Evolutionary conservation across 1,284 basidiomycete species (phyloP).

Genomic region (Coniferiporia weirii): DNA sequence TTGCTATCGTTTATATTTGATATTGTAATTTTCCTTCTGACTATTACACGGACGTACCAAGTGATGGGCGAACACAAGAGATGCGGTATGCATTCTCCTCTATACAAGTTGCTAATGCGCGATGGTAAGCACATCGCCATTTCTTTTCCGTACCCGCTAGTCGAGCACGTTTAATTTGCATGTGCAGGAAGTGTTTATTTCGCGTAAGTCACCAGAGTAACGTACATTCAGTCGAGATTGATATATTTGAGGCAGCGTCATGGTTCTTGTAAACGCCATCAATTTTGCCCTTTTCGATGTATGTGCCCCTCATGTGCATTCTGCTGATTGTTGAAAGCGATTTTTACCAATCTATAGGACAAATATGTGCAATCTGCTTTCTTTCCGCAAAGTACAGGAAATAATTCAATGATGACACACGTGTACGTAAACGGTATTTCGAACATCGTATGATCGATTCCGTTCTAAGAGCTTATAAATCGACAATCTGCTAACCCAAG

Average conservation of each 20-base stretch:
- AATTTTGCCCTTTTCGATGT: conserved; percentile 1
- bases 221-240: not conserved
- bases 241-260: not conserved
- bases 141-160: not conserved
- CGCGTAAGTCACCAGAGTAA: not conserved
- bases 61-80: not conserved
- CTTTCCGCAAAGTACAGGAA: conserved; percentile 4
- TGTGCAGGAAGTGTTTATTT: not conserved
- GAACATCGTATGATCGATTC: too few relatives aligned
- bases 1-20: not conserved
- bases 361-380: not conserved
- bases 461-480: too few relatives aligned
- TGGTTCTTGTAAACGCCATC: not conserved
- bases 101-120: not conserved
- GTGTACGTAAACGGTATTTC: not conserved
- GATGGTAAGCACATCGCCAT: not conserved
- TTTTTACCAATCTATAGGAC: not conserved
- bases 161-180: not conserved
- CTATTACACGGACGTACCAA: not conserved
- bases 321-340: not conserved
- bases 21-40: not conserved
- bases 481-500: not conserved
- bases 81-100: not conserved
- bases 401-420: conserved; percentile 13
- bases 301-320: not conserved